phyloP scores from a whole-genome alignment of 78 protist genomes.

The Speleostelium caveatum region DNA sequence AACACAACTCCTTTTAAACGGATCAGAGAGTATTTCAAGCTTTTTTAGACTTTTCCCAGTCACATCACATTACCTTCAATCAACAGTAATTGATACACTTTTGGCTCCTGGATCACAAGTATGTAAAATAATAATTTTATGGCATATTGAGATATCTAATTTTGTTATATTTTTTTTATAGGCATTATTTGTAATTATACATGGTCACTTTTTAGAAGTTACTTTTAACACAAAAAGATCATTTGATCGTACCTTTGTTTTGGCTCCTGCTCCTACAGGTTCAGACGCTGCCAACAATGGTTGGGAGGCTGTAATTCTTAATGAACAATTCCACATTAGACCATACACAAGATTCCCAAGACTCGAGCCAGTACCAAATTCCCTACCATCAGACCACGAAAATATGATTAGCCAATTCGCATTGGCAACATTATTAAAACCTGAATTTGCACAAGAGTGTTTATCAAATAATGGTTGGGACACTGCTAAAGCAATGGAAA shows the following conservation, averaged over 20 bases:
- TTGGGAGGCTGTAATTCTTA: slow-evolving; percentile 67
- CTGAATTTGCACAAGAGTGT: slow-evolving; percentile 38
- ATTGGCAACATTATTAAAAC: slow-evolving; percentile 7
- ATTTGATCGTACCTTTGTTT: slow-evolving; percentile 35
- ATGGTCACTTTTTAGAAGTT: slow-evolving; percentile 56
- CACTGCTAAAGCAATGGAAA: slow-evolving; percentile 1
- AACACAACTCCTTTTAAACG: slow-evolving; percentile 15
- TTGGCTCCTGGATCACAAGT: slow-evolving; percentile 59
- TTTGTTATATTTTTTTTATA: background rate
- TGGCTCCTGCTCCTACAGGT: slow-evolving; percentile 46
- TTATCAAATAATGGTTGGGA: slow-evolving; percentile 4
- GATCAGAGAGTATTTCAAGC: slow-evolving; percentile 29
- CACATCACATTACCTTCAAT: slow-evolving; percentile 28
- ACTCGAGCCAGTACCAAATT: slow-evolving; percentile 8
- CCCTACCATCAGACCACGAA: background rate
- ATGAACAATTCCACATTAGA: slow-evolving; percentile 68
- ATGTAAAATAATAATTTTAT: slow-evolving; percentile 8
- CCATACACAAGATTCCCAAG: slow-evolving; percentile 55
- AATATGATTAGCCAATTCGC: background rate
- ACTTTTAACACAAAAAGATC: slow-evolving; percentile 32
- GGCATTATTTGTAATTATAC: slow-evolving; percentile 36
- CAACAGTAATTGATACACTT: slow-evolving; percentile 38
- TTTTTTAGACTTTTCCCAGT: slow-evolving; percentile 42
- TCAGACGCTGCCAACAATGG: slow-evolving; percentile 68
- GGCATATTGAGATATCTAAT: background rate